Conservation (phyloP, 2,329 filamentous ascomycete genomes). For the Fusarium penzigii region DNA sequence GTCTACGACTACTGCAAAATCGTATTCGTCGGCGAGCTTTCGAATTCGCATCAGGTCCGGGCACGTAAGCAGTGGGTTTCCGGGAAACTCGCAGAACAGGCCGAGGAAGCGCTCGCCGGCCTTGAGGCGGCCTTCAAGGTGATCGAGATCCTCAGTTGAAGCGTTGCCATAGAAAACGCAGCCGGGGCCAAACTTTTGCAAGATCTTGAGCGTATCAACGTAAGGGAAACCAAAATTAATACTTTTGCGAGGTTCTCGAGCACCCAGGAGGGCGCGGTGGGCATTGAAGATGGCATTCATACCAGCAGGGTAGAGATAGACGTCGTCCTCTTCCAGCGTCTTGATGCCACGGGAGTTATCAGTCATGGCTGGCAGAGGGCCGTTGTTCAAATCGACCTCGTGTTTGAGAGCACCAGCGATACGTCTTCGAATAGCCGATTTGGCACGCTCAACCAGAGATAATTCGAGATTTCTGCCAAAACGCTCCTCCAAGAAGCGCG, state of each 20-base stretch:
- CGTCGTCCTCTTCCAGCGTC: constrained; percentile 78
- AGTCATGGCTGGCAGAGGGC: constrained; percentile 21
- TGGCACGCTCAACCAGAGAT: constrained; percentile 77
- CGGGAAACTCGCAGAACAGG: constrained; percentile 93
- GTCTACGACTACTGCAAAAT: constrained; percentile 89
- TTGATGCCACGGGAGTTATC: constrained; percentile 57
- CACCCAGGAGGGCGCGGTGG: constrained; percentile 71
- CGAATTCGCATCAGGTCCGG: constrained; percentile 85
- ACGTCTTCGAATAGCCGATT: constrained; percentile 79
- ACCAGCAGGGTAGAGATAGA: constrained; percentile 84
- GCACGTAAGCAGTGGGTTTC: constrained; percentile 84
- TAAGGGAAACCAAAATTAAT: constrained; percentile 98
- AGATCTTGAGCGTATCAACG: constrained; percentile 91
- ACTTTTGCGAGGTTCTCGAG: constrained; percentile 68
- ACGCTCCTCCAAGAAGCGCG: constrained; percentile 85
- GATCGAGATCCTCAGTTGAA: constrained; percentile 75
- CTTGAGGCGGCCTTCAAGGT: constrained; percentile 72
- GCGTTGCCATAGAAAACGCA: constrained; percentile 86
- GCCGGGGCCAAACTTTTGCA: constrained; percentile 92
- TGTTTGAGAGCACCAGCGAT: constrained; percentile 84
- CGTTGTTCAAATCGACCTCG: constrained; percentile 56
- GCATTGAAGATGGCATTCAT: constrained; percentile 96
- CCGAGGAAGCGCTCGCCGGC: constrained; percentile 75
- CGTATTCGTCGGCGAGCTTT: constrained; percentile 74
- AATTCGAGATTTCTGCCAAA: constrained; percentile 90